phyloP scores from a whole-genome alignment of 768 basidiomycete species.

The Pleurotus pulmonarius region DNA sequence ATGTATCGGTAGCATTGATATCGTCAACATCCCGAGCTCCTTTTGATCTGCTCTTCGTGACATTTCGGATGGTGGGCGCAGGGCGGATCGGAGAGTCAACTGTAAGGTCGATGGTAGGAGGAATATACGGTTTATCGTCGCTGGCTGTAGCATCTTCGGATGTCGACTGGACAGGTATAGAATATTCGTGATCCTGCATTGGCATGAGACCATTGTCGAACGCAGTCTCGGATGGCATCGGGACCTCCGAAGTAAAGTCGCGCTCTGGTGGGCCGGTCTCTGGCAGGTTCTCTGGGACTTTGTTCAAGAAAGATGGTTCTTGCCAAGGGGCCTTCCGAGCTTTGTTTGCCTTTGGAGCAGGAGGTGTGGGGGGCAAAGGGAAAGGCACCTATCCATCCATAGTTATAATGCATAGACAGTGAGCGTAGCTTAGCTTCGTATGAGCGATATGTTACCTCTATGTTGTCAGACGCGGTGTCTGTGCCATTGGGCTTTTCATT shows the following conservation, averaged over 20 bases:
- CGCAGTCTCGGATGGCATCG: not conserved
- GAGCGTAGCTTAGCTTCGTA: too few species aligned
- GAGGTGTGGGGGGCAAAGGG: too few species aligned
- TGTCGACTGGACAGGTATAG: not conserved
- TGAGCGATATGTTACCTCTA: too few species aligned
- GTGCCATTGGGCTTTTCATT: too few species aligned
- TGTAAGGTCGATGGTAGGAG: conserved; percentile 44
- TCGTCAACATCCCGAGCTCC: too few species aligned
- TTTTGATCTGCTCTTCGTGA: not conserved
- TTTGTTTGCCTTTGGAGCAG: conserved; percentile 14
- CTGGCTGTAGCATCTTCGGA: not conserved
- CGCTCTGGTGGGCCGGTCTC: not conserved
- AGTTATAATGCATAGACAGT: too few species aligned
- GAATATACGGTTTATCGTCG: conserved; percentile 9
- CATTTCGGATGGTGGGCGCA: not conserved
- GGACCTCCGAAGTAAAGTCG: not conserved
- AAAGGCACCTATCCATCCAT: too few species aligned
- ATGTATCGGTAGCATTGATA: too few species aligned
- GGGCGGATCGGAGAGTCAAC: conserved; percentile 17
- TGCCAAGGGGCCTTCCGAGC: conserved; percentile 28
- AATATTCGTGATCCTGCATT: conserved; percentile 1
- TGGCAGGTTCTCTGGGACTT: not conserved
- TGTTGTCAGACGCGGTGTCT: too few species aligned
- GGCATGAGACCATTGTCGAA: not conserved
- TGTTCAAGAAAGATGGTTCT: conserved; percentile 15